Base-by-base conservation (phyloP, 331 rosid species). In the Phaseolus coccineus region DNA sequence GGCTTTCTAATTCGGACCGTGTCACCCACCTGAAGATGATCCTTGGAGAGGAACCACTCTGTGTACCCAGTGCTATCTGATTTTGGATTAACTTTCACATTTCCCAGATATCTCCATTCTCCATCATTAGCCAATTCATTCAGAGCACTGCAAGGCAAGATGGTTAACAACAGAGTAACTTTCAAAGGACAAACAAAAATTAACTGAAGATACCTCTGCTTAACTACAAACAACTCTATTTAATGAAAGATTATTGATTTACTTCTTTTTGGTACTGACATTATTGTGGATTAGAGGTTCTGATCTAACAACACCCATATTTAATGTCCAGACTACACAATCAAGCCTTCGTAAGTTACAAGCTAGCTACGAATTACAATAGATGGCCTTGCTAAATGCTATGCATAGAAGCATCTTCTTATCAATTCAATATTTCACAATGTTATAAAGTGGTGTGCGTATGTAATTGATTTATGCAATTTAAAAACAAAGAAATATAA, bases 21-120 rank as follows among this genome's bases (percentile, higher is more conserved):
- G 88, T 95, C 99, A n/a, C 91, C 92, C 58, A 92, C 99, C 86
- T 85, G 94, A 51, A 95, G 93, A 58, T 64, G 89, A 78, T 95
- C 99, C 88, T 95, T 95, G 27, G 88, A 84, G 85, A 91, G 89
- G 84, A 88, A 82, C 99, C 99, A 95, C 74, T 87, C 83, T 0
- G 90, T 90, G 90, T 78, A 85, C 51, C 82, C 85, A 46, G 86
- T 83, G 84, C 86, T 84, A 48, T 82, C 84, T 6, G 96, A 84
- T 86, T 84, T 88, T 66, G 88, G 78, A 61, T 57, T 59, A 79
- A 67, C 85, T 78, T 79, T 78, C 84, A 73, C 19, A n/a, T 68
- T 84, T 67, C 92, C 94, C 42, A 56, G 84, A 80, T 84, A 86
- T 59, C 79, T 76, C 95, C 97, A 92, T 77, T 82, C 90, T 83